These are phyloP conservation scores for Tieghemiomyces parasiticus DNA, from an alignment of 192 early-diverging fungal species.

Conservation along the genomic window DNA sequence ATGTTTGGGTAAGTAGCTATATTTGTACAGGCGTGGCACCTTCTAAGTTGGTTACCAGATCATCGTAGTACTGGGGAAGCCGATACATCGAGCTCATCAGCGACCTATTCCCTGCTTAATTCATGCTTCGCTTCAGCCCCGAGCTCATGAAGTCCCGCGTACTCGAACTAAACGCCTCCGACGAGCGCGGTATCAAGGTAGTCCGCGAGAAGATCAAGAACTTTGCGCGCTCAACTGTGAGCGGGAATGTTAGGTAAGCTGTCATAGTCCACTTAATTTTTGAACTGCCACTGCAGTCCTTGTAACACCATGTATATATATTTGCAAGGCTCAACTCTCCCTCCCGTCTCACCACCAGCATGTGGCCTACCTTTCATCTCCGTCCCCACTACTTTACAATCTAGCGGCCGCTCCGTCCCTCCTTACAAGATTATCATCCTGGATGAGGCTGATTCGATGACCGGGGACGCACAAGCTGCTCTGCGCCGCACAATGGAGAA, in stretches of 20 bases:
- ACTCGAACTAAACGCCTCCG: constrained; percentile 90
- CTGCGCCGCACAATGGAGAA: constrained; percentile 89
- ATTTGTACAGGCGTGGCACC: not conserved
- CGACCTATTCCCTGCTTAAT: no score
- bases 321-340: no score
- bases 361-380: no score
- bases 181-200: constrained; percentile 92
- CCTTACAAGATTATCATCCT: constrained; percentile 94
- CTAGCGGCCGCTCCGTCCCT: constrained; percentile 35
- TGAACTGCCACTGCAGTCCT: no score
- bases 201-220: constrained; percentile 88
- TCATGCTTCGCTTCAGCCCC: no score
- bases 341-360: no score
- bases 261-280: no score
- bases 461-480: constrained; percentile 82
- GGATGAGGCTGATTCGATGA: constrained; percentile 98
- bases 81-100: no score
- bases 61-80: no score
- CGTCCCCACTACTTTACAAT: no score
- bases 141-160: constrained; percentile 63
- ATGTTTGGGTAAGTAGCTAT: constrained; percentile 47
- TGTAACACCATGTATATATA: no score
- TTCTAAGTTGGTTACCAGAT: not conserved
- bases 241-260: constrained; percentile 1
- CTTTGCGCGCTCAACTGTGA: constrained; percentile 65